These are phyloP conservation scores for Flaveria sonorensis DNA, from an alignment of 129 eudicot species.

Conservation along the genomic window DNA sequence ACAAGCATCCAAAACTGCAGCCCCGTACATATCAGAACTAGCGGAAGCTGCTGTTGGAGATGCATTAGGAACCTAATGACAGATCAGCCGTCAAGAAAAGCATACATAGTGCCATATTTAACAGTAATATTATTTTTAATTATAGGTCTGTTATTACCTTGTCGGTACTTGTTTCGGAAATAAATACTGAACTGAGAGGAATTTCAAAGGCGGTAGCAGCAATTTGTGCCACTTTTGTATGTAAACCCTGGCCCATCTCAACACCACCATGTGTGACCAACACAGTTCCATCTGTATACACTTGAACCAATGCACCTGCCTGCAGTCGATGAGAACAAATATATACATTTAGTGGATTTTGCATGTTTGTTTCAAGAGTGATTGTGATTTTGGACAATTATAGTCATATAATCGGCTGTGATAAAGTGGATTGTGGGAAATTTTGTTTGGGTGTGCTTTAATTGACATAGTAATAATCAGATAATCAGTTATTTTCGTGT, in stretches of 20 bases:
- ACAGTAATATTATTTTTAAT: neutral
- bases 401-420: neutral
- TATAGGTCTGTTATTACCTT: conserved; percentile 50
- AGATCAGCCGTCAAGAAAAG: conserved; percentile 22
- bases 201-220: conserved; percentile 89
- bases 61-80: conserved; percentile 83
- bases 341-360: neutral
- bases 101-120: neutral
- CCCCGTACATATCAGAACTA: conserved; percentile 96
- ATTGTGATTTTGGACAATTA: neutral
- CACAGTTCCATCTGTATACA: conserved; percentile 96
- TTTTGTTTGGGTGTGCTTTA: neutral
- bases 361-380: neutral
- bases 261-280: conserved; percentile 98
- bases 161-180: conserved; percentile 98
- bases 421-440: neutral
- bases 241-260: conserved; percentile 99
- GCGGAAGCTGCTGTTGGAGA: conserved; percentile 99
- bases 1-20: conserved; percentile 97
- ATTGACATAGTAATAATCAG: neutral
- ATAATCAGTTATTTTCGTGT: neutral
- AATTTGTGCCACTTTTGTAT: conserved; percentile 92
- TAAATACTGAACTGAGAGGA: conserved; percentile 85
- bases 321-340: conserved; percentile 28
- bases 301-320: conserved; percentile 99